A percentile compares a stretch with the other conserved stretches of the same genome.
These are phyloP conservation scores for Coelastrella sp. DNA, from an alignment of 139 green algal genomes.

Conservation along the genomic window DNA sequence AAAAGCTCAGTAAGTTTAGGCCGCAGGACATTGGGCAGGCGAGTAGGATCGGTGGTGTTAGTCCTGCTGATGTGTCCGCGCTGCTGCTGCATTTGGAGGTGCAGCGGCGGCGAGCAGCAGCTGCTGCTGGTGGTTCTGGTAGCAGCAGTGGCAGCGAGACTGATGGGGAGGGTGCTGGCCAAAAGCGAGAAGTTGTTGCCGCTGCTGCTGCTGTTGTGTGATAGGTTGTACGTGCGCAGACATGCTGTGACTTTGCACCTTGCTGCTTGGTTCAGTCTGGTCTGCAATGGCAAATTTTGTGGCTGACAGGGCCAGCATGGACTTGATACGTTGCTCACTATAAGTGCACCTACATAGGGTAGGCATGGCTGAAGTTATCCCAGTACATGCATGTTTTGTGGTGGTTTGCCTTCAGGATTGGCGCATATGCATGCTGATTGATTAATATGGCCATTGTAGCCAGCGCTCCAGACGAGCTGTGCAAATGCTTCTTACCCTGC, in stretches of 20 bases:
- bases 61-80: conserved; percentile 93
- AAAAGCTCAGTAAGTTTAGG: conserved; percentile 91
- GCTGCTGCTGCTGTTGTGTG: background rate
- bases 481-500: too few relatives aligned
- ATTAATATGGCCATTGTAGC: too few relatives aligned
- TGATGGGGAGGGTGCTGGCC: background rate
- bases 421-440: too few relatives aligned
- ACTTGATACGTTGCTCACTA: too few relatives aligned
- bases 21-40: conserved; percentile 94
- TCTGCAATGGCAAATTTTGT: too few relatives aligned
- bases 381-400: too few relatives aligned
- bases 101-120: conserved; percentile 25
- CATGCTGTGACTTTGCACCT: background rate
- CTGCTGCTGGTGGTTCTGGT: background rate
- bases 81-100: conserved; percentile 94
- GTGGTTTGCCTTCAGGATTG: too few relatives aligned
- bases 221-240: background rate
- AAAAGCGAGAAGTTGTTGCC: background rate
- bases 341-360: too few relatives aligned
- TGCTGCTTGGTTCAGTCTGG: background rate
- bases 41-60: conserved; percentile 93
- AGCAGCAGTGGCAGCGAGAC: background rate
- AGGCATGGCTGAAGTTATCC: too few relatives aligned
- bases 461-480: too few relatives aligned
- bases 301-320: too few relatives aligned